Base-by-base conservation (phyloP, 2,329 filamentous ascomycete species). In the Furcasterigmium furcatum region DNA sequence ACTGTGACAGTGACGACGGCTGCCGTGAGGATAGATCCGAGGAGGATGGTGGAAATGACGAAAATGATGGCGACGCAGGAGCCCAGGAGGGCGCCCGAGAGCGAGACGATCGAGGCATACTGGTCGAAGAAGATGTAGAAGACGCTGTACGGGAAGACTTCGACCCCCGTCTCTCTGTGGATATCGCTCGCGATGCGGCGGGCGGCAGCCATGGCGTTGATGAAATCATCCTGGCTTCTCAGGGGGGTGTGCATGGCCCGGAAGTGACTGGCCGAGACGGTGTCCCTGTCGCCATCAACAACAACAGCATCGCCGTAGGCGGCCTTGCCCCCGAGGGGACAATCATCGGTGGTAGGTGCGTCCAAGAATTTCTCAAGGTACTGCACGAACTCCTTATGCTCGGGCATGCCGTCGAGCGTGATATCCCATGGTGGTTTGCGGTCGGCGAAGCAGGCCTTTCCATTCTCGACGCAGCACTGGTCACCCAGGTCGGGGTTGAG, bases 51-150 rank as follows among this genome's bases (percentile, higher is more conserved):
- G 1, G 89, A 86, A 38, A 99, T 79, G 48, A 87, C 62, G 47
- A 96, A 86, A 48, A 97, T 95, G 53, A 96, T 88, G 21, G 79
- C 88, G 13, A 97, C 74, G 0, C 91, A 92, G 4, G 88, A 87
- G 34, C 87, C 86, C 24, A 99, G 79, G 1, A 99, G 80, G 0
- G 85, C 82, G 1, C 79, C 85, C 0, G 92, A 91, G 4, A 97
- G 76, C 10, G 79, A 76, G 18, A 95, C 82, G 50, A 99, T 97
- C 47, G 80, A 81, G 6, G 89, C 79, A 61, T 99, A 99, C 63
- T 97, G 94, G 62, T 99, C 94, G 63, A 99, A 99, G 79, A 97
- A 99, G 63, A 99, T 91, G 72, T 99, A 99, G 65, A 96, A 96
- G 49, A 96, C 85, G 55, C 89, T 95, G 71, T 99, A 99, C 0